Base-by-base conservation (phyloP, 2,329 filamentous ascomycete species). In the Pseudonectria buxi region DNA sequence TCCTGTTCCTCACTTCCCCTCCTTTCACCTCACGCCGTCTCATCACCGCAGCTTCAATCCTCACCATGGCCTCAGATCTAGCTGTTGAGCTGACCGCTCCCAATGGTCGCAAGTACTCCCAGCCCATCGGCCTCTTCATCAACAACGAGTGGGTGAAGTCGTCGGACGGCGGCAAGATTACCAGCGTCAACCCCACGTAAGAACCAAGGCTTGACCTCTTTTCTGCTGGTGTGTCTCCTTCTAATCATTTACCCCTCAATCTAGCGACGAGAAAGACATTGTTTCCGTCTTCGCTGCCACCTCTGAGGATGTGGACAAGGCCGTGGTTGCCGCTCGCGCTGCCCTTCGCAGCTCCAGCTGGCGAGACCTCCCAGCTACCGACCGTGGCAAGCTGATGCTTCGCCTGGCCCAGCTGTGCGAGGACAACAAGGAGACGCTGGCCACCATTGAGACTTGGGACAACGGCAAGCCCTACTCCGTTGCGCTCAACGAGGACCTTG, bases 381-480 rank as follows among this genome's bases (percentile, higher is more conserved):
- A 83, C 22, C 77, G 86, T 24, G 84, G 83, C 26, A 70, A 70
- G 24, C 58, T 90, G 35, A 73, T 92, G 68, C 71, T 71, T 56
- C 84, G 80, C 55, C 73, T 92, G 11, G 79, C 82, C 10, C 74
- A 83, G 33, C 65, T 92, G 16, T 66, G 88, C 14, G 79, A 85
- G 44, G 57, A 78, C 53, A 69, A 90, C 54, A 69, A 67, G 18
- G 64, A 67, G 26, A 36, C 50, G 0, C 53, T 72, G 4, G 67
- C 67, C 5, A 69, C 68, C 2, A 58, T 71, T 6, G 86, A 94
- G 62, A 85, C 86, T 0, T 90, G 84, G 84, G 86, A 92, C 54
- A 89, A 88, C 49, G 86, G 83, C 56, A 60, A 61, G 39, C 79
- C 83, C 2, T 86, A 83, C 58, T 59, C 62, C 2, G 78, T 81